phyloP scores from a whole-genome alignment of 345 rosid species.

The Crucihimalaya himalaica region DNA sequence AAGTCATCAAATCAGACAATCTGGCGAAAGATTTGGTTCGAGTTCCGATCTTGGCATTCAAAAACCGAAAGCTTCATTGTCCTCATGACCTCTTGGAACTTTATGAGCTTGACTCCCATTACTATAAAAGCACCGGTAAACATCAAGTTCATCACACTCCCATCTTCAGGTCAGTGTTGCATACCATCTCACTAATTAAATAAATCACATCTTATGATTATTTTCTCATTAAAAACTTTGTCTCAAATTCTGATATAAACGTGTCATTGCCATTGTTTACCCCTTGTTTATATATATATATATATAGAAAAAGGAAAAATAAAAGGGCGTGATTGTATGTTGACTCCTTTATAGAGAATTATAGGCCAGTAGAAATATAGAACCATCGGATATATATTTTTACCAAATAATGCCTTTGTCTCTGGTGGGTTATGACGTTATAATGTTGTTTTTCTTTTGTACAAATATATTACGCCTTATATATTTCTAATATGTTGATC shows the following conservation, averaged over 20 bases:
- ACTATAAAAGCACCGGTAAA: constrained; percentile 59
- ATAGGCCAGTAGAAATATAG: neutral
- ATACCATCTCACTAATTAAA: constrained; percentile 3
- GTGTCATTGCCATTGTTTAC: neutral
- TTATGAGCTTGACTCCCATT: constrained; percentile 60
- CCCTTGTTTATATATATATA: neutral
- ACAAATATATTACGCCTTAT: too few species aligned
- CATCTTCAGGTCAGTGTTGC: constrained; percentile 54
- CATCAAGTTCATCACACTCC: constrained; percentile 68
- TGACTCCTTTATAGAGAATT: neutral
- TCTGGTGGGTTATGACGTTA: constrained; percentile 24
- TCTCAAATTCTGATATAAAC: constrained; percentile 16
- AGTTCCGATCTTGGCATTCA: constrained; percentile 60
- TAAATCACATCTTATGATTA: neutral
- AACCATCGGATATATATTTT: constrained; percentile 5
- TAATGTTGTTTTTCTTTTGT: neutral
- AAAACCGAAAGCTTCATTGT: constrained; percentile 55
- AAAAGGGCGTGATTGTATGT: neutral
- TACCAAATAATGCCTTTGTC: constrained; percentile 11
- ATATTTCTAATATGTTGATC: neutral
- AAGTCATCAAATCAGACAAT: constrained; percentile 57
- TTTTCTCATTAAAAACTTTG: neutral
- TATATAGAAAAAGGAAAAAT: neutral
- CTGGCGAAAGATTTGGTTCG: constrained; percentile 61
- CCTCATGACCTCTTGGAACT: constrained; percentile 56